Conservation (phyloP, 2,329 filamentous ascomycete genomes). For the Penicillium sclerotiorum region DNA sequence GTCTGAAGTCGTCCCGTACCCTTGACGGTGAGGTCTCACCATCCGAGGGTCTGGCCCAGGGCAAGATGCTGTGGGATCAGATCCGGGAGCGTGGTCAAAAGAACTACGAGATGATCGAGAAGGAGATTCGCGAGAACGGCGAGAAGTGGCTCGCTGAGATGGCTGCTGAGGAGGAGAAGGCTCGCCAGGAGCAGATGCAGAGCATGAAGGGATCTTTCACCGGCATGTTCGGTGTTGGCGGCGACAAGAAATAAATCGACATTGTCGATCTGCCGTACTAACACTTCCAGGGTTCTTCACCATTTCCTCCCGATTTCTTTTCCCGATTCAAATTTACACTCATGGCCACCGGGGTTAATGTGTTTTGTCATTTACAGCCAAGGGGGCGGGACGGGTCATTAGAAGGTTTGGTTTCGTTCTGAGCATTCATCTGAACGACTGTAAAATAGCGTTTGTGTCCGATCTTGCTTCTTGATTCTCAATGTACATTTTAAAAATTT, state of each 20-base stretch:
- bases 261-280: slow-evolving; percentile 3
- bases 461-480: slow-evolving; percentile 26
- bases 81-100: slow-evolving; percentile 88
- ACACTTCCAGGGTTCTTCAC: not conserved
- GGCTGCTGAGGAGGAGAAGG: slow-evolving; percentile 82
- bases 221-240: slow-evolving; percentile 53
- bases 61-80: slow-evolving; percentile 96
- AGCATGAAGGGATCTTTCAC: slow-evolving; percentile 82
- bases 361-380: slow-evolving; percentile 24
- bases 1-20: slow-evolving; percentile 69
- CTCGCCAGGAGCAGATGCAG: slow-evolving; percentile 86
- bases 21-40: slow-evolving; percentile 69
- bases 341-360: slow-evolving; percentile 24
- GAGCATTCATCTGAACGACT: slow-evolving; percentile 31
- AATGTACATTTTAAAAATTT: slow-evolving; percentile 29
- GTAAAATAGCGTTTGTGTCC: slow-evolving; percentile 39
- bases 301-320: slow-evolving; percentile 11
- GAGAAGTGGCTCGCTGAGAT: slow-evolving; percentile 97
- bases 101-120: slow-evolving; percentile 86
- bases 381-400: slow-evolving; percentile 31
- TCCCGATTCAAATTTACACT: slow-evolving; percentile 20
- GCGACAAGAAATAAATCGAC: slow-evolving; percentile 27
- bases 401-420: slow-evolving; percentile 33
- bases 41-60: slow-evolving; percentile 78
- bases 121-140: slow-evolving; percentile 88